These are phyloP conservation scores for Talaromyces sp. DNA, from an alignment of 2,329 filamentous ascomycete genomes.

Conservation along the genomic window DNA sequence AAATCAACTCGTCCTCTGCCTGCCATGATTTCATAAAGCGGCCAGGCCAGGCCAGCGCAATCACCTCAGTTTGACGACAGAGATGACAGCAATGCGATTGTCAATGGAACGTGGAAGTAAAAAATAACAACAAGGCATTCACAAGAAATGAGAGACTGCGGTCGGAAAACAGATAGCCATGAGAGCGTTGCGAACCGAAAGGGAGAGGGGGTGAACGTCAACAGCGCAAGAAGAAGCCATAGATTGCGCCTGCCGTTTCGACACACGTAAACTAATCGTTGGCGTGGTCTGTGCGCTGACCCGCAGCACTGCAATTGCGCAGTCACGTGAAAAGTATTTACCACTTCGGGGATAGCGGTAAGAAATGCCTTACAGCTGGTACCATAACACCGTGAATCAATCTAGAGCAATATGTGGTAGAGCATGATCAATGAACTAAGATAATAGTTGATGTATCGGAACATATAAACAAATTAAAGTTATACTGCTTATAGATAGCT, in stretches of 20 bases:
- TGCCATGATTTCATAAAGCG: slow-evolving; percentile 6
- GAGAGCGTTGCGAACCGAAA: neutral
- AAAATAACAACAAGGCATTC: neutral
- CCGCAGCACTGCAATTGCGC: neutral
- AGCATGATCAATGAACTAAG: no score
- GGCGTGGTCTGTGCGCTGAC: neutral
- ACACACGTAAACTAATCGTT: neutral
- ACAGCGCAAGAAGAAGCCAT: neutral
- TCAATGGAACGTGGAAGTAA: neutral
- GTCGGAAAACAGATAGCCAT: neutral
- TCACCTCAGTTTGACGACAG: neutral
- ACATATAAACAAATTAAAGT: no score
- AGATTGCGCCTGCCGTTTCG: neutral
- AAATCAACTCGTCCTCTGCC: slow-evolving; percentile 1
- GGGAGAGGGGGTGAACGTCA: neutral
- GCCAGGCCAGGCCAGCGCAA: neutral
- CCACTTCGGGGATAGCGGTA: neutral
- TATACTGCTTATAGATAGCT: no score
- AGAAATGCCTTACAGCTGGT: no score
- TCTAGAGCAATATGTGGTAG: no score
- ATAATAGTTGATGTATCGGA: no score
- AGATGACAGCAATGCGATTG: neutral
- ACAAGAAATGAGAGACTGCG: neutral
- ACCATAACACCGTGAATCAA: no score
- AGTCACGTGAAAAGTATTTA: neutral